These are phyloP conservation scores for Diplodia intermedia DNA, from an alignment of 2,329 filamentous ascomycete genomes.

Conservation along the genomic window DNA sequence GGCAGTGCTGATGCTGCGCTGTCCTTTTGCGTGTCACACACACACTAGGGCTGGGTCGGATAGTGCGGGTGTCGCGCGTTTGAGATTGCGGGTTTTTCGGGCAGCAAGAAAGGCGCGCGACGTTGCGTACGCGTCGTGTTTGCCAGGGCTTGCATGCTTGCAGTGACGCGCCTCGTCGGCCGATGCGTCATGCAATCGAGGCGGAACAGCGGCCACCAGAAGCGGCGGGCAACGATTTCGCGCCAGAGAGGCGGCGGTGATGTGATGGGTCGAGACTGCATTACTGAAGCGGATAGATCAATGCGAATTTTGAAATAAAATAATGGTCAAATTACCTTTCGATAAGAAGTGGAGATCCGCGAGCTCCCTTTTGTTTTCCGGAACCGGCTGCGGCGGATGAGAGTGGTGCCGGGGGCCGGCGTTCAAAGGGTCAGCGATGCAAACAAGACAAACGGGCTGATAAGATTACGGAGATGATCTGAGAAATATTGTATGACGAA, in stretches of 20 bases:
- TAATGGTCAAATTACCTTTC: not conserved
- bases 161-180: not conserved
- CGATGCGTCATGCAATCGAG: not conserved
- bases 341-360: not conserved
- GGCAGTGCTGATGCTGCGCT: not conserved
- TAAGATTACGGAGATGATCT: constrained; percentile 9
- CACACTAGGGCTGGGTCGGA: not conserved
- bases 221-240: not conserved
- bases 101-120: not conserved
- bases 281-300: not conserved
- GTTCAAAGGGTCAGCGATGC: not conserved
- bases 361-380: not conserved
- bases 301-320: not conserved
- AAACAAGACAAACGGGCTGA: not conserved
- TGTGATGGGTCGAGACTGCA: no score
- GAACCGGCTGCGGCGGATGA: not conserved
- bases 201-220: not conserved
- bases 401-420: not conserved
- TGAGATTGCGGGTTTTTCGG: not conserved
- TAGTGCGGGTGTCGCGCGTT: not conserved
- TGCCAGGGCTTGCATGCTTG: constrained; percentile 1
- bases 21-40: not conserved
- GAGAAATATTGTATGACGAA: constrained; percentile 6
- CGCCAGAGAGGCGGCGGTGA: not conserved
- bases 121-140: not conserved